These are phyloP conservation scores for Coriaria nepalensis DNA, from an alignment of 306 rosid species.

Conservation along the genomic window DNA sequence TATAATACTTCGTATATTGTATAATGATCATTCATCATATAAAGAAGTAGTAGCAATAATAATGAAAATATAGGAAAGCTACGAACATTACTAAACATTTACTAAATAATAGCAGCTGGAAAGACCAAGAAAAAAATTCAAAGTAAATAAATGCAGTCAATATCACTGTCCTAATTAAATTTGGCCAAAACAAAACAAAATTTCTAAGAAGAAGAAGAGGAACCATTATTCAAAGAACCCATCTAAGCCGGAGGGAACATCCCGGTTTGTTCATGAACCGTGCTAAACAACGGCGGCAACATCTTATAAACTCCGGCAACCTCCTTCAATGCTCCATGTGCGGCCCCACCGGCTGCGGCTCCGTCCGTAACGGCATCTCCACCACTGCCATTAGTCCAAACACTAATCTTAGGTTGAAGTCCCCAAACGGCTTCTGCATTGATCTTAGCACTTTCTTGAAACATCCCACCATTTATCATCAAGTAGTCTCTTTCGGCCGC, in stretches of 20 bases:
- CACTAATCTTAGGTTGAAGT: conserved; percentile 23
- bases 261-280: conserved; percentile 31
- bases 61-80: too few relatives aligned
- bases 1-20: too few relatives aligned
- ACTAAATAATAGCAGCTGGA: too few relatives aligned
- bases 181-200: too few relatives aligned
- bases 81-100: too few relatives aligned
- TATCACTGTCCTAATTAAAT: too few relatives aligned
- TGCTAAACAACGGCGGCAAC: conserved; percentile 24
- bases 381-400: conserved; percentile 20
- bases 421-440: conserved; percentile 22
- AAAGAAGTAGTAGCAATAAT: too few relatives aligned
- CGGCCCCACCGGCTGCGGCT: conserved; percentile 6
- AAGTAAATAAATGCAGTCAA: too few relatives aligned
- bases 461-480: conserved; percentile 20
- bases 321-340: conserved; percentile 15
- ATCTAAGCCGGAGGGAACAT: conserved; percentile 25
- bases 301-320: conserved; percentile 21
- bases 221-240: too few relatives aligned
- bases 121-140: too few relatives aligned
- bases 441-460: conserved; percentile 22
- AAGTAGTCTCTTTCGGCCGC: conserved; percentile 18
- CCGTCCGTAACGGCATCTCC: conserved; percentile 6
- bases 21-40: too few relatives aligned
- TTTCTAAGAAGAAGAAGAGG: too few relatives aligned